phyloP scores from a whole-genome alignment of 129 eudicot species.

The Helianthus annuus region DNA sequence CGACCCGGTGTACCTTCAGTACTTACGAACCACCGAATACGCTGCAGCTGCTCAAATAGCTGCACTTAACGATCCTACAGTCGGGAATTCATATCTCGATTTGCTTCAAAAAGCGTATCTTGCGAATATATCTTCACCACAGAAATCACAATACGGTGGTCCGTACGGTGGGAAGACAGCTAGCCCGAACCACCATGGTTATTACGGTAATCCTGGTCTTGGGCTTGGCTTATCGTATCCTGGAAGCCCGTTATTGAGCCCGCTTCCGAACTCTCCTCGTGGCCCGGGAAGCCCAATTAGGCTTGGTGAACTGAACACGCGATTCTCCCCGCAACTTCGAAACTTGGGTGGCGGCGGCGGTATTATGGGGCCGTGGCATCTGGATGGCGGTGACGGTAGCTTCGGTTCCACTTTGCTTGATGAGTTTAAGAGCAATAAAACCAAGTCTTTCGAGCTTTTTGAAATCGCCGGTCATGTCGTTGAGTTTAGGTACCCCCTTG shows the following conservation, averaged over 20 bases:
- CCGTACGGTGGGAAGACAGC: conserved; percentile 54
- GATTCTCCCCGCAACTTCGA: conserved; percentile 66
- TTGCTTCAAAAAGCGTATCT: conserved; percentile 88
- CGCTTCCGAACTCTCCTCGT: conserved; percentile 71
- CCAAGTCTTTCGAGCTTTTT: conserved; percentile 85
- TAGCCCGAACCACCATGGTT: conserved; percentile 72
- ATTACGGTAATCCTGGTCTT: conserved; percentile 75
- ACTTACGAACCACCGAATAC: conserved; percentile 74
- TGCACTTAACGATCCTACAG: conserved; percentile 59
- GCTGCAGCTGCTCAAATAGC: conserved; percentile 77
- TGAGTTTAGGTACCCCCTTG: conserved; percentile 72
- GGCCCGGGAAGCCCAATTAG: conserved; percentile 93
- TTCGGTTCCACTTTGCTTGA: conserved; percentile 80
- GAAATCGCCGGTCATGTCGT: conserved; percentile 92
- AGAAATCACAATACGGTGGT: conserved; percentile 69
- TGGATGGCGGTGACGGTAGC: conserved; percentile 63
- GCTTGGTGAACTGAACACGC: conserved; percentile 65
- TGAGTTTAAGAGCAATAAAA: conserved; percentile 93
- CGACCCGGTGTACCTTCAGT: conserved; percentile 82
- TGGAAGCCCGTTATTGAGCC: conserved; percentile 87
- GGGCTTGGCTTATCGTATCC: conserved; percentile 88
- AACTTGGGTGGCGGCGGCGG: conserved; percentile 59
- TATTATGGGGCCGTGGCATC: conserved; percentile 81
- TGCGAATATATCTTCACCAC: conserved; percentile 67
- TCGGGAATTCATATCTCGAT: conserved; percentile 66